These are phyloP conservation scores for Aspergillus pseudonomiae DNA, from an alignment of 2,329 filamentous ascomycete species.

Conservation along the genomic window DNA sequence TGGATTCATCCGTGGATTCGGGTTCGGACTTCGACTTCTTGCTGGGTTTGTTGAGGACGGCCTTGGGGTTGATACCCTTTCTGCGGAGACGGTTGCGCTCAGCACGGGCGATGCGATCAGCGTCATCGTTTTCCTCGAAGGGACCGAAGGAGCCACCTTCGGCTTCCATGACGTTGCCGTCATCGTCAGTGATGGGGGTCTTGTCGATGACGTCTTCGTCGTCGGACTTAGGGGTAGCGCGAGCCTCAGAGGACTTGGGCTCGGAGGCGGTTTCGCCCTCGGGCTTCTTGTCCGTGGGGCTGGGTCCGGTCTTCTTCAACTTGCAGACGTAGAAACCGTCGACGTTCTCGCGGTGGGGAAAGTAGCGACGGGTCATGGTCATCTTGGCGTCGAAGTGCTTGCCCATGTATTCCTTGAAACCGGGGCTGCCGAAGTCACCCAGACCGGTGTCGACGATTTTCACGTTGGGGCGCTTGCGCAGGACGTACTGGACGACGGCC, in stretches of 20 bases:
- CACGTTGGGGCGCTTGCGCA: slow-evolving; percentile 89
- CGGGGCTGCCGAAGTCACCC: slow-evolving; percentile 80
- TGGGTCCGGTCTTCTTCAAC: slow-evolving; percentile 87
- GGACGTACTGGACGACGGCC: slow-evolving; percentile 88
- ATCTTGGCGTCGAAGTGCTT: slow-evolving; percentile 88
- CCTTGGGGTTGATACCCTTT: slow-evolving; percentile 73
- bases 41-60: slow-evolving; percentile 48
- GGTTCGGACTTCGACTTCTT: slow-evolving; percentile 33
- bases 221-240: slow-evolving; percentile 32
- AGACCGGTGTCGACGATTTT: slow-evolving; percentile 90
- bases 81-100: slow-evolving; percentile 73
- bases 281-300: slow-evolving; percentile 50
- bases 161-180: slow-evolving; percentile 30
- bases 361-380: slow-evolving; percentile 81
- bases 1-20: slow-evolving; percentile 12
- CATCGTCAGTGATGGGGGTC: slow-evolving; percentile 62
- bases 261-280: slow-evolving; percentile 30
- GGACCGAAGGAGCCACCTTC: slow-evolving; percentile 66
- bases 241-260: slow-evolving; percentile 21
- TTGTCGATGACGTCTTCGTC: slow-evolving; percentile 63
- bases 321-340: slow-evolving; percentile 99
- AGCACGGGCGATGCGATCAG: slow-evolving; percentile 71
- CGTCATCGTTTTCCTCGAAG: slow-evolving; percentile 75
- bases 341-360: slow-evolving; percentile 90
- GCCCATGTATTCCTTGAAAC: slow-evolving; percentile 86